phyloP scores from a whole-genome alignment of 2,329 filamentous ascomycete genomes.

The Cladophialophora bantiana region DNA sequence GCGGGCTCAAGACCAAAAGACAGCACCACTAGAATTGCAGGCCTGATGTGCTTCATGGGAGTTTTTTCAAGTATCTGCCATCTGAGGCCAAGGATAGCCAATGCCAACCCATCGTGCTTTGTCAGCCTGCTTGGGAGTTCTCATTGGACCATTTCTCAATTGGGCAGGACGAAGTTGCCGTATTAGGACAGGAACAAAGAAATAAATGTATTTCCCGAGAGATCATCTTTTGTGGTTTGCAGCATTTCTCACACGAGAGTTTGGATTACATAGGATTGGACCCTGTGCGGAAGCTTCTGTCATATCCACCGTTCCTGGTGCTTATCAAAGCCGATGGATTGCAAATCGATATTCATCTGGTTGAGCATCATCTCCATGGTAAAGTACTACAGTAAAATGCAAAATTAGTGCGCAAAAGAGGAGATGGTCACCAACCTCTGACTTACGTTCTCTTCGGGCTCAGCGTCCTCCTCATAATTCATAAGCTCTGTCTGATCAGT shows the following conservation, averaged over 20 bases:
- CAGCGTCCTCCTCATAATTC: slow-evolving; percentile 25
- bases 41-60: neutral
- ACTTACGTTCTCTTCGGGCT: slow-evolving; percentile 42
- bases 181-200: neutral
- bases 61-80: neutral
- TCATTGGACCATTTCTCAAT: slow-evolving; percentile 19
- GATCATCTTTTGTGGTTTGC: neutral
- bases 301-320: slow-evolving; percentile 64
- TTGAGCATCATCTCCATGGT: slow-evolving; percentile 75
- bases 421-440: slow-evolving; percentile 28
- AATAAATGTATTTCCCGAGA: neutral
- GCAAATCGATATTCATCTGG: slow-evolving; percentile 68
- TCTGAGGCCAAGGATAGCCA: slow-evolving; percentile 6
- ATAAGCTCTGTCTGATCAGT: neutral
- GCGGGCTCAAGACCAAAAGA: neutral
- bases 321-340: slow-evolving; percentile 69
- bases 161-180: slow-evolving; percentile 23
- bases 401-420: slow-evolving; percentile 36
- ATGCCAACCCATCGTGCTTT: slow-evolving; percentile 6
- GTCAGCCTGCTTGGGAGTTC: slow-evolving; percentile 1
- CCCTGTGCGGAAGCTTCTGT: slow-evolving; percentile 39
- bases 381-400: slow-evolving; percentile 58
- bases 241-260: neutral
- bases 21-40: neutral
- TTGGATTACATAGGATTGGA: neutral